Percentiles rank a stretch among this genome's conserved stretches.
Conservation (phyloP, 164 flowering plant species). For the Magnolia sinica region DNA sequence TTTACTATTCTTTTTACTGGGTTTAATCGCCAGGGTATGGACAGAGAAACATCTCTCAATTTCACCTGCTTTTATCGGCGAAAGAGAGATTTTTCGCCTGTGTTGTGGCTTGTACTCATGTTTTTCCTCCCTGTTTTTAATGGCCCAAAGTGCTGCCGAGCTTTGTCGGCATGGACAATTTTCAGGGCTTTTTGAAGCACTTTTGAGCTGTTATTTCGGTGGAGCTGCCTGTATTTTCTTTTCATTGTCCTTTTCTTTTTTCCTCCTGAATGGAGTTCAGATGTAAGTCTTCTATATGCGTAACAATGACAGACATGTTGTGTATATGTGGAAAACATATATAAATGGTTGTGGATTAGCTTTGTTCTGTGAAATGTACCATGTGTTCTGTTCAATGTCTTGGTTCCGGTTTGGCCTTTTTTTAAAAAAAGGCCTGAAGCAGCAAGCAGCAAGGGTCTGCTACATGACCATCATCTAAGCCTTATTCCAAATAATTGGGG, state of each 20-base stretch:
- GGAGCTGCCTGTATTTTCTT: constrained; percentile 17
- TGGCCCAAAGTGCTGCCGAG: constrained; percentile 12
- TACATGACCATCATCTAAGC: no score
- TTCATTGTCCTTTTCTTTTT: neutral
- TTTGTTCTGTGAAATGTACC: no score
- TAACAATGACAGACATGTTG: no score
- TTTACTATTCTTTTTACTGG: constrained; percentile 8
- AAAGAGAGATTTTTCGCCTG: neutral
- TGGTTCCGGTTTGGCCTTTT: no score
- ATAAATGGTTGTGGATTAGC: no score
- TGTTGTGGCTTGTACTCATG: neutral
- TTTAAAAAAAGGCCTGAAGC: no score
- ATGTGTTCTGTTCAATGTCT: no score
- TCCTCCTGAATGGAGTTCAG: constrained; percentile 15
- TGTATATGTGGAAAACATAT: no score
- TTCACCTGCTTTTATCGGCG: constrained; percentile 8
- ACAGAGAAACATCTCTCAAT: neutral
- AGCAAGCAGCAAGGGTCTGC: no score
- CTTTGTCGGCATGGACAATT: neutral
- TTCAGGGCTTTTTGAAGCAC: constrained; percentile 8
- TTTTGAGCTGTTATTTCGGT: constrained; percentile 13
- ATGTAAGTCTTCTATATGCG: no score
- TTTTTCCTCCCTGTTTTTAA: constrained; percentile 29
- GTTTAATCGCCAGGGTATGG: constrained; percentile 8
- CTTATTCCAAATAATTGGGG: no score